Base-by-base conservation (phyloP, 495 filamentous ascomycete species). In the Haplographium delicatum region DNA sequence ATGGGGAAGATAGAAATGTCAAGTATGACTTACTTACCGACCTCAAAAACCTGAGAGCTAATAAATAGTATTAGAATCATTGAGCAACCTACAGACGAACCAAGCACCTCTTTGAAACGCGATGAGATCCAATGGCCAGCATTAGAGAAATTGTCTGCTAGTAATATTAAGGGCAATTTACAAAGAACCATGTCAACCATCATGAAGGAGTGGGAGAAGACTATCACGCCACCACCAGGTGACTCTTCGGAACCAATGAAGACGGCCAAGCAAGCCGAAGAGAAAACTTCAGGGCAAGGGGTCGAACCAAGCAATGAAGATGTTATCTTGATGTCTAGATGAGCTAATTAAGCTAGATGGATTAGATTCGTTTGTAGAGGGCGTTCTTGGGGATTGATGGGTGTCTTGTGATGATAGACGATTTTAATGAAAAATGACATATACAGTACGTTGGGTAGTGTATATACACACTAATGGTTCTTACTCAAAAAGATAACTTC, bases 191-290 rank as follows among this genome's bases (percentile, higher is more conserved):
- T 82, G 11, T 78, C 78, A 22, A 79, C 73, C 40, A 67, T 85
- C 46, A 85, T 86, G 81, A 76, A 70, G 31, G 83, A 86, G 49
- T 86, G 81, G 82, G 83, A 88, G 62, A 72, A 65, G 37, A 63
- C 33, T 40, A 45, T 63, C n/a, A 57, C 60, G 3, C 52, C 60
- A 5, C 52, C 56, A 20, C 41, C 53, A 1, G 26, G 39, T 15
- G 59, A 55, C 5, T 26, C 16, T 5, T 11, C 24, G n/a, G 37
- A 61, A 25, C 42, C 48, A 11, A 16, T 44, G 42, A 16, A 24
- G 15, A 31, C 8, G 6, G 11, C 28, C 4, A n/a, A 39, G 35
- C 6, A 39, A 16, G 13, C 43, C 3, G 15, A 25, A 15, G 44
- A 37, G 30, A 23, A 47, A 28, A 4, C 16, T 3, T 26, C 25